Conservation (phyloP, 2,329 filamentous ascomycete genomes). For the Talaromyces piceae region DNA sequence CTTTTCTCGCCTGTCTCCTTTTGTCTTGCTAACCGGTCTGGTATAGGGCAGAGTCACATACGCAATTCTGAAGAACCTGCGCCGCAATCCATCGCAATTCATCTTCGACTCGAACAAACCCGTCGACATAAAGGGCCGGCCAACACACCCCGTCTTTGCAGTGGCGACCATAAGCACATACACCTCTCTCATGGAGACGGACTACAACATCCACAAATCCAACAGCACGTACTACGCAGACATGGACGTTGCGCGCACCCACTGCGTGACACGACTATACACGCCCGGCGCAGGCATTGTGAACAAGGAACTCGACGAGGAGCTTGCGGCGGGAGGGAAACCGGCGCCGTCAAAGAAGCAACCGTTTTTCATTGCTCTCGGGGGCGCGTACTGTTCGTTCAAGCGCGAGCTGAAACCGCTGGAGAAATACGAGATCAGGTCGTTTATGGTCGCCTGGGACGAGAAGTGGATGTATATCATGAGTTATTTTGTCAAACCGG, state of each 20-base stretch:
- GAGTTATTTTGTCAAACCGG: conserved; percentile 59
- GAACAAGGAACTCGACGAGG: conserved; percentile 45
- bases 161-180: conserved; percentile 61
- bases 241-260: conserved; percentile 73
- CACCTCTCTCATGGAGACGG: conserved; percentile 67
- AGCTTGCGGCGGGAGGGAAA: conserved; percentile 40
- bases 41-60: conserved; percentile 52
- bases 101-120: conserved; percentile 10
- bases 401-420: conserved; percentile 65
- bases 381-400: conserved; percentile 67
- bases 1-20: neutral
- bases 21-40: conserved; percentile 3
- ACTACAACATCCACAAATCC: conserved; percentile 79
- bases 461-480: conserved; percentile 74
- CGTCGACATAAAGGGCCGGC: conserved; percentile 26
- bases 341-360: conserved; percentile 42
- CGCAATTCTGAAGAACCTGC: conserved; percentile 48
- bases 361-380: conserved; percentile 59
- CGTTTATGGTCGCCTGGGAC: conserved; percentile 65
- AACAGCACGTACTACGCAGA: conserved; percentile 84
- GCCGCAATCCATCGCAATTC: conserved; percentile 38
- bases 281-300: conserved; percentile 50
- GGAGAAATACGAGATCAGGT: conserved; percentile 66
- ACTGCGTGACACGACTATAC: conserved; percentile 65
- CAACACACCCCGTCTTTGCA: conserved; percentile 61